Evolutionary conservation across 768 basidiomycete genomes (phyloP).

Genomic region (Lactifluus rugatus): DNA sequence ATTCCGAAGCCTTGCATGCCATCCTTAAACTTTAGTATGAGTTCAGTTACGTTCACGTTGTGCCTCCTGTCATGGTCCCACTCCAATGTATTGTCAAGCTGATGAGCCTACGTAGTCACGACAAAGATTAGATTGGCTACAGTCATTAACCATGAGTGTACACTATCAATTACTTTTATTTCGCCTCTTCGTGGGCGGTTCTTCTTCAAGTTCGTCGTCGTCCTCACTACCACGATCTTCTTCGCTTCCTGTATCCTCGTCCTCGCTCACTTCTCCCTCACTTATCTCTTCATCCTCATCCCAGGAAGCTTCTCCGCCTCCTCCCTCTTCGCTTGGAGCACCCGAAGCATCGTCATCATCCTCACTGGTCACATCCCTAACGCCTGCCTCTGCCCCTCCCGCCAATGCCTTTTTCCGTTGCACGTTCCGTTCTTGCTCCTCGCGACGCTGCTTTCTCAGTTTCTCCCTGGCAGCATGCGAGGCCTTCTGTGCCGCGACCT

Average conservation of each 20-base stretch:
- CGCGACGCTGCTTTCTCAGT: slow-evolving; percentile 64
- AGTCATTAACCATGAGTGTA: neutral
- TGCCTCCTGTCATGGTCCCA: too few relatives aligned
- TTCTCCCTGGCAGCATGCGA: slow-evolving; percentile 72
- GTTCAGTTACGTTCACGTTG: neutral
- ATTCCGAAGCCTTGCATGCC: neutral
- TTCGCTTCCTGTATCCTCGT: slow-evolving; percentile 30
- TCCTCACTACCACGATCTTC: slow-evolving; percentile 36
- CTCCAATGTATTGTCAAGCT: neutral
- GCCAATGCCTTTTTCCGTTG: slow-evolving; percentile 58
- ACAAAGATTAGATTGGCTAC: neutral
- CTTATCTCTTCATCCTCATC: slow-evolving; percentile 59
- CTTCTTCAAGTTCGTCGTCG: slow-evolving; percentile 31
- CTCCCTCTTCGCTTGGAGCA: slow-evolving; percentile 30
- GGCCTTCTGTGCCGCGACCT: slow-evolving; percentile 54
- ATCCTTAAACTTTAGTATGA: neutral
- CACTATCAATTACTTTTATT: slow-evolving; percentile 38
- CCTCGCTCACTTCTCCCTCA: slow-evolving; percentile 39
- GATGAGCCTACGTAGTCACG: neutral
- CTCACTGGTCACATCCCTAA: slow-evolving; percentile 18
- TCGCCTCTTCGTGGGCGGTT: slow-evolving; percentile 47
- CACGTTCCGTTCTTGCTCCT: slow-evolving; percentile 90
- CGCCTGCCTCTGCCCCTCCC: slow-evolving; percentile 26
- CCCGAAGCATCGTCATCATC: slow-evolving; percentile 25
- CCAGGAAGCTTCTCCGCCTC: slow-evolving; percentile 30